Evolutionary conservation across 2,329 filamentous ascomycete genomes (phyloP).

Genomic region (Colletotrichum costaricense): DNA sequence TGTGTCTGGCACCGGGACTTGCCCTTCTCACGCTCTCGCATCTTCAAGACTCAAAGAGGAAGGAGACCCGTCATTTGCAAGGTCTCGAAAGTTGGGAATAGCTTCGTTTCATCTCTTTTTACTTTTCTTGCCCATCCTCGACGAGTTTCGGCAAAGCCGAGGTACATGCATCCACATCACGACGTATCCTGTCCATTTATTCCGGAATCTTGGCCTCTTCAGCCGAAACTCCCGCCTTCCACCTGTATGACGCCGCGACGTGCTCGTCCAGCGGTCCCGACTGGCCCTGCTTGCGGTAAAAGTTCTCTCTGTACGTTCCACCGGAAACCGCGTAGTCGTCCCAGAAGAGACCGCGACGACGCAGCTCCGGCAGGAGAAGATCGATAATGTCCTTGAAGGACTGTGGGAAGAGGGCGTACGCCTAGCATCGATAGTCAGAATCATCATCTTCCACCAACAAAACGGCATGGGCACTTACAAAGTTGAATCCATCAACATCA

Average conservation of each 20-base stretch:
- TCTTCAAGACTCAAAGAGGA: neutral
- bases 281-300: conserved; percentile 63
- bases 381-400: conserved; percentile 77
- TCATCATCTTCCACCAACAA: neutral
- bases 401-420: conserved; percentile 74
- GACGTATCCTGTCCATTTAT: neutral
- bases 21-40: neutral
- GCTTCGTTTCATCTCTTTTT: conserved; percentile 8
- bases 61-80: too few species aligned
- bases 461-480: conserved; percentile 55
- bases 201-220: conserved; percentile 44
- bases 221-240: conserved; percentile 46
- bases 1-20: neutral
- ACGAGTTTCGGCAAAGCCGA: neutral
- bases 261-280: conserved; percentile 63
- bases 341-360: conserved; percentile 67
- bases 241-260: conserved; percentile 61
- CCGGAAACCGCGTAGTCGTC: conserved; percentile 63
- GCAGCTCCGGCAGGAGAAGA: conserved; percentile 72
- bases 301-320: conserved; percentile 71
- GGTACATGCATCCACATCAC: neutral
- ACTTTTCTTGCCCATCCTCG: neutral
- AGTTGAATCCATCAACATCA: conserved; percentile 81
- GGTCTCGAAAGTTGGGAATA: neutral
- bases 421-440: conserved; percentile 46